These are phyloP conservation scores for Linnemannia hyalina DNA, from an alignment of 192 early-diverging fungal species.

Conservation along the genomic window DNA sequence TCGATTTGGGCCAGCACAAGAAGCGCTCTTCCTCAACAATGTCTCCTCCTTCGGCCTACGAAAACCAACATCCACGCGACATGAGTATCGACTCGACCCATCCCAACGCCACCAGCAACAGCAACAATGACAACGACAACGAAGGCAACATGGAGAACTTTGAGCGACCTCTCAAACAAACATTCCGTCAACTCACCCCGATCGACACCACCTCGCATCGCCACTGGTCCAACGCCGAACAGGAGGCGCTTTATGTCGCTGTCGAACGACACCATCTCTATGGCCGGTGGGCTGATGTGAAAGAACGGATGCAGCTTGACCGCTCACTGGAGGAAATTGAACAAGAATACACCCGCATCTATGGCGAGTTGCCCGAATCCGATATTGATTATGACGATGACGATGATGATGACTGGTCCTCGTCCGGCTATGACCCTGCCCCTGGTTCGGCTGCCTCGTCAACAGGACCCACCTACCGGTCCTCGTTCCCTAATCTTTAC, in stretches of 20 bases:
- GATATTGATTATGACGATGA: constrained; percentile 28
- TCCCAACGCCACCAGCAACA: neutral
- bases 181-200: constrained; percentile 4
- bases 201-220: neutral
- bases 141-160: neutral
- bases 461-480: neutral
- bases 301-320: constrained; percentile 31
- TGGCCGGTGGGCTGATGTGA: constrained; percentile 40
- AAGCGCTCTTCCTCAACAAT: constrained; percentile 37
- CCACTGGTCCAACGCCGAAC: constrained; percentile 39
- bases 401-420: constrained; percentile 18
- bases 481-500: neutral
- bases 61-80: neutral
- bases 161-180: constrained; percentile 13
- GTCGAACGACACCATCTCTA: constrained; percentile 39
- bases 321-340: constrained; percentile 38
- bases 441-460: neutral
- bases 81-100: neutral
- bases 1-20: constrained; percentile 20
- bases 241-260: constrained; percentile 47
- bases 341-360: constrained; percentile 48
- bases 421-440: neutral
- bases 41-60: constrained; percentile 27
- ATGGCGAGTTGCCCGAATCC: constrained; percentile 39
- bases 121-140: neutral